These are phyloP conservation scores for Alternaria longipes DNA, from an alignment of 2,329 filamentous ascomycete species.

Conservation along the genomic window DNA sequence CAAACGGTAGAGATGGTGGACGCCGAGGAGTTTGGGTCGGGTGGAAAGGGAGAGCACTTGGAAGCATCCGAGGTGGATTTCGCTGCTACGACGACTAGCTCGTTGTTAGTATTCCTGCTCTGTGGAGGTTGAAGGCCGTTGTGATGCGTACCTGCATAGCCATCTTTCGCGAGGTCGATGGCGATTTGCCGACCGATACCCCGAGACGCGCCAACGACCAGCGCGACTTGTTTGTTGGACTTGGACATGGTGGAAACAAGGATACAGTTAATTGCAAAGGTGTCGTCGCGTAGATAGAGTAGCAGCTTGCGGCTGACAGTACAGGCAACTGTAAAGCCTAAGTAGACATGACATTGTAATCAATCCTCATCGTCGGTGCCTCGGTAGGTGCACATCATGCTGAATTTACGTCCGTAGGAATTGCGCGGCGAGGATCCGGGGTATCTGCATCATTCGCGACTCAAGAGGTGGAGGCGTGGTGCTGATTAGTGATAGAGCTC, in stretches of 20 bases:
- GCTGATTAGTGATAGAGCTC: conserved; percentile 33
- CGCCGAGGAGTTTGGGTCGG: conserved; percentile 75
- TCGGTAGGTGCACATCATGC: background rate
- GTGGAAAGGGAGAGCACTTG: conserved; percentile 69
- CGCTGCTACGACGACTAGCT: conserved; percentile 77
- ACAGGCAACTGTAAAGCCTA: background rate
- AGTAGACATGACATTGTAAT: conserved; percentile 3
- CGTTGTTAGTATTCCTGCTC: conserved; percentile 8
- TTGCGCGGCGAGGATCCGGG: conserved; percentile 8
- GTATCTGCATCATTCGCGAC: conserved; percentile 9
- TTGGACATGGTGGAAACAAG: conserved; percentile 15
- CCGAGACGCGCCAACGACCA: conserved; percentile 78
- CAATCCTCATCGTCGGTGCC: conserved; percentile 2
- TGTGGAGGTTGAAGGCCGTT: background rate
- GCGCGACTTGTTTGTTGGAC: conserved; percentile 64
- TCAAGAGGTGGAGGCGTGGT: conserved; percentile 6
- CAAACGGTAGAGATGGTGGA: conserved; percentile 85
- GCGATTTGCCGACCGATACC: conserved; percentile 85
- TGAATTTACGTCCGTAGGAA: background rate
- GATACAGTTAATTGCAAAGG: background rate
- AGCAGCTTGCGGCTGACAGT: background rate
- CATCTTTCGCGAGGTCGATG: conserved; percentile 75
- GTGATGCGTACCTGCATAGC: conserved; percentile 69
- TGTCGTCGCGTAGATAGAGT: background rate
- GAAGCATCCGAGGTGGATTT: conserved; percentile 75